A percentile compares a stretch with the other conserved stretches of the same genome.
These are phyloP conservation scores for Yamadazyma ubonensis DNA, from an alignment of 805 yeast species.

Conservation along the genomic window DNA sequence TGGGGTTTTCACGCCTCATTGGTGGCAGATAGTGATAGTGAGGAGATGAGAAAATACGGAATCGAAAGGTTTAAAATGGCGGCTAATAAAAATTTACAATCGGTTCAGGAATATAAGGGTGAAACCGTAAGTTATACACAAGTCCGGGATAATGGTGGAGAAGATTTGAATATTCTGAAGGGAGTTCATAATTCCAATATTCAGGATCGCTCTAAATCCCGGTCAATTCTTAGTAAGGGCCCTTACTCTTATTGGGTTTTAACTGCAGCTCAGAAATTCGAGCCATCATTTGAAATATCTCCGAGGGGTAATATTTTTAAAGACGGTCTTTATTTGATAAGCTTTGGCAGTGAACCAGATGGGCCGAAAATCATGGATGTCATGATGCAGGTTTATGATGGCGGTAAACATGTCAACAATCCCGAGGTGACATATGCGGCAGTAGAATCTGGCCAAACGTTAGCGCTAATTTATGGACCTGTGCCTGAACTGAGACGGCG, in stretches of 20 bases:
- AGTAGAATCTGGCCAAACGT: constrained; percentile 14
- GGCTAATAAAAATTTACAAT: constrained; percentile 51
- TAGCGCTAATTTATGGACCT: background rate
- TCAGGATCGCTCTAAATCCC: no score
- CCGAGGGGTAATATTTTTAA: constrained; percentile 53
- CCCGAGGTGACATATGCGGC: constrained; percentile 46
- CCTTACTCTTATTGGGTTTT: constrained; percentile 61
- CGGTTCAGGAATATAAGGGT: constrained; percentile 55
- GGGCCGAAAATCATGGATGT: constrained; percentile 46
- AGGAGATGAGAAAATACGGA: constrained; percentile 65
- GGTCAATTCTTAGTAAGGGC: constrained; percentile 20
- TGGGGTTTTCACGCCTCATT: constrained; percentile 87
- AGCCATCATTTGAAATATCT: constrained; percentile 59
- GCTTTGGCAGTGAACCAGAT: constrained; percentile 35
- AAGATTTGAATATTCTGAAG: no score
- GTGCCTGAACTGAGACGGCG: constrained; percentile 28
- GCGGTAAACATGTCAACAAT: constrained; percentile 54
- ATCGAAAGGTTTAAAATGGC: constrained; percentile 67
- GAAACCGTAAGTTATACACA: constrained; percentile 16
- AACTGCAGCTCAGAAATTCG: constrained; percentile 56
- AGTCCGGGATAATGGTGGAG: constrained; percentile 5
- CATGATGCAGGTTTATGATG: constrained; percentile 55
- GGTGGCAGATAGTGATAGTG: constrained; percentile 75
- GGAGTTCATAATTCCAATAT: no score
- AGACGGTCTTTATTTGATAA: constrained; percentile 44